phyloP scores from a whole-genome alignment of 164 flowering plant genomes.

The Vitis rotundifolia region DNA sequence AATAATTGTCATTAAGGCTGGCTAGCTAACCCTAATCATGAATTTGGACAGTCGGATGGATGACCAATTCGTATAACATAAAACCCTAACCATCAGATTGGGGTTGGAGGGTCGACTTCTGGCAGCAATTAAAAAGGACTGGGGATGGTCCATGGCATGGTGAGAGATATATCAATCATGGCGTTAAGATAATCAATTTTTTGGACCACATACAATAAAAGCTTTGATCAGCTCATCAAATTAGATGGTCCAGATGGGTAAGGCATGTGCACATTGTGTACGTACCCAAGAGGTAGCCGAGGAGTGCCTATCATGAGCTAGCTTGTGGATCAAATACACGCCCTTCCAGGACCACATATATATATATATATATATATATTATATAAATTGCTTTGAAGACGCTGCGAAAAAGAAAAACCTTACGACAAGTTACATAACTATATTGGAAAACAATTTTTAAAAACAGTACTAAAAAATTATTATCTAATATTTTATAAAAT shows the following conservation, averaged over 20 bases:
- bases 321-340: slow-evolving; percentile 10
- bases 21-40: background rate
- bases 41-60: background rate
- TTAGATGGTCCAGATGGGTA: background rate
- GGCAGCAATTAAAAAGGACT: background rate
- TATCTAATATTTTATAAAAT: too few species aligned
- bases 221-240: background rate
- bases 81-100: background rate
- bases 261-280: background rate
- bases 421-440: too few species aligned
- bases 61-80: background rate
- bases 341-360: slow-evolving; percentile 3
- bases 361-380: too few species aligned
- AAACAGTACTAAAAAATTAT: too few species aligned
- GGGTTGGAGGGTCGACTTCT: background rate
- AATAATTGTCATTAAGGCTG: background rate
- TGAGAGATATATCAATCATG: background rate
- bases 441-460: too few species aligned
- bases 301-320: slow-evolving; percentile 9
- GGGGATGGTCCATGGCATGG: background rate
- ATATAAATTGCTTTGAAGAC: too few species aligned
- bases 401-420: too few species aligned
- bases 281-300: background rate
- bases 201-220: slow-evolving; percentile 2
- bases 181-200: background rate